Percentiles rank a stretch among this genome's conserved stretches.
These are phyloP conservation scores for Blepharisma undulans DNA, from an alignment of 169 alveolate species.

Conservation along the genomic window DNA sequence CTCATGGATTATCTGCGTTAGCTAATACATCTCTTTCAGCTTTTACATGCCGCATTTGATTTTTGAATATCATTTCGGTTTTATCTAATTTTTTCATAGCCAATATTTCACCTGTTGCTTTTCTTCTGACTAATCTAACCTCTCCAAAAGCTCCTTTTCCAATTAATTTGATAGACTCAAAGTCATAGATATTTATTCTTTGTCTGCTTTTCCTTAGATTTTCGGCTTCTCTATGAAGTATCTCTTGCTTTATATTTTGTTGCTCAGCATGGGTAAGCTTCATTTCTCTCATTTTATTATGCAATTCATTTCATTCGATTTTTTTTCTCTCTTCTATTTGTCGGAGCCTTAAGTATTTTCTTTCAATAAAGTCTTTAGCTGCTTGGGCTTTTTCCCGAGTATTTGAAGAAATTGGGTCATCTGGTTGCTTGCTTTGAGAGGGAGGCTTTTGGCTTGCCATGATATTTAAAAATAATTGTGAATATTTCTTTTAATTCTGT, in stretches of 20 bases:
- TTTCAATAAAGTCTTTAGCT: slow-evolving; percentile 36
- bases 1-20: slow-evolving; percentile 61
- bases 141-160: slow-evolving; percentile 93
- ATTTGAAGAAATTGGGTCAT: background rate
- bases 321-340: background rate
- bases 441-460: background rate
- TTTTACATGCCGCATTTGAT: slow-evolving; percentile 69
- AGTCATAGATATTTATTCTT: slow-evolving; percentile 78
- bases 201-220: slow-evolving; percentile 59
- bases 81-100: slow-evolving; percentile 90
- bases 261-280: slow-evolving; percentile 15
- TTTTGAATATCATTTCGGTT: slow-evolving; percentile 79
- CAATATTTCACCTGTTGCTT: slow-evolving; percentile 75
- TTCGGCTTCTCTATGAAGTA: slow-evolving; percentile 39
- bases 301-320: slow-evolving; percentile 10
- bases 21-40: slow-evolving; percentile 66
- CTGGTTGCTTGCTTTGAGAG: background rate
- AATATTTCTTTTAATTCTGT: background rate
- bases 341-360: background rate
- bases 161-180: slow-evolving; percentile 79
- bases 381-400: slow-evolving; percentile 24
- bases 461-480: background rate
- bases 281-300: background rate
- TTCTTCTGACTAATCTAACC: slow-evolving; percentile 82
- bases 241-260: slow-evolving; percentile 3